Percentiles rank a stretch among this genome's conserved stretches.
Evolutionary conservation across 2,329 filamentous ascomycete genomes (phyloP).

Genomic region (Aspergillus tanneri): DNA sequence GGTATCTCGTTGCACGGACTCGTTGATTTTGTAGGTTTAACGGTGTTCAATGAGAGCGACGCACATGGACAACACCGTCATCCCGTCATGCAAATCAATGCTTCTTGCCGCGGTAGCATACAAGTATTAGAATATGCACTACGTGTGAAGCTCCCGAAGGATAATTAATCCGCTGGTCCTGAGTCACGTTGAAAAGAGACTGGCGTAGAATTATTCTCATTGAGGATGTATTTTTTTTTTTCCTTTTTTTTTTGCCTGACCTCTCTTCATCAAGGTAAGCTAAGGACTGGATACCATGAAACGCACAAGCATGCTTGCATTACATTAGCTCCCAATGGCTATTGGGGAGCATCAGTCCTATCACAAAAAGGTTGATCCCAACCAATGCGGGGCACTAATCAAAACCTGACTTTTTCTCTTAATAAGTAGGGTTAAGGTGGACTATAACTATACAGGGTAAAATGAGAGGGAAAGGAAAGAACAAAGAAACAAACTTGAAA

Average conservation of each 20-base stretch:
- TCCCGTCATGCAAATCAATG: not conserved
- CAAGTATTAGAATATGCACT: not conserved
- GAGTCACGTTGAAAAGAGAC: not conserved
- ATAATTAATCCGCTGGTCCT: not conserved
- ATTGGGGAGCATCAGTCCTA: not conserved
- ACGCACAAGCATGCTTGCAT: constrained; percentile 16
- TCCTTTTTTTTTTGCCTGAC: not conserved
- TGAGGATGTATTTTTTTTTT: not conserved
- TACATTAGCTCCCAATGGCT: constrained; percentile 13
- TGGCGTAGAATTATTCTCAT: not conserved
- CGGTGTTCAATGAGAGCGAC: not conserved
- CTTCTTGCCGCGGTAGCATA: not conserved
- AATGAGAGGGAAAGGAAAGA: too few species aligned
- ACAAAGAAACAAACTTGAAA: too few species aligned
- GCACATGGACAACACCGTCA: not conserved
- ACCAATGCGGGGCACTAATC: constrained; percentile 17
- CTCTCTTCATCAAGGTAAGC: constrained; percentile 2
- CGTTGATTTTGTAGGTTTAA: not conserved
- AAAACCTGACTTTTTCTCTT: not conserved
- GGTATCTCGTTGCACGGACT: constrained; percentile 4
- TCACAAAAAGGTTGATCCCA: constrained; percentile 7
- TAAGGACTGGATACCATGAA: constrained; percentile 18
- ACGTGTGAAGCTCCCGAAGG: not conserved
- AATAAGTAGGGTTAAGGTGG: too few species aligned
- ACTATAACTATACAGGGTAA: too few species aligned